phyloP scores from a whole-genome alignment of 2,329 filamentous ascomycete genomes.

The Arthrobotrys megalospora region DNA sequence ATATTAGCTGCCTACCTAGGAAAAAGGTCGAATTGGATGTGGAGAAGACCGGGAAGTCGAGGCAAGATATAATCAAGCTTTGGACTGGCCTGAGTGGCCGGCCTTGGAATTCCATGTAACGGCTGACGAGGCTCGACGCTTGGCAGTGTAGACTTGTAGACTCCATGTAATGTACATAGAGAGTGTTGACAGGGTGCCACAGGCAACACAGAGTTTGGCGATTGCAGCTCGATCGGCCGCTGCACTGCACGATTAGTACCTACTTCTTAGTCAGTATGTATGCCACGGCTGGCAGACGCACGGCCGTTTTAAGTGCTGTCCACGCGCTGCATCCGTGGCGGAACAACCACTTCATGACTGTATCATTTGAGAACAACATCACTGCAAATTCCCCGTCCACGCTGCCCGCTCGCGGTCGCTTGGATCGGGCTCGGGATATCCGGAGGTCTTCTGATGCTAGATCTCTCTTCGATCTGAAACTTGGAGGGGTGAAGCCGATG shows the following conservation, averaged over 20 bases:
- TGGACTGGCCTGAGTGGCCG: constrained; percentile 19
- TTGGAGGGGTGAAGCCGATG: constrained; percentile 7
- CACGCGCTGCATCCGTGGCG: constrained; percentile 10
- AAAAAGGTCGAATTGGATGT: neutral
- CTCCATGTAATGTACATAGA: too few species aligned
- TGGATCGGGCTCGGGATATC: constrained; percentile 26
- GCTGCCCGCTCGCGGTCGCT: neutral
- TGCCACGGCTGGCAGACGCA: neutral
- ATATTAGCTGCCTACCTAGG: neutral
- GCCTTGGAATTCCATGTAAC: constrained; percentile 14
- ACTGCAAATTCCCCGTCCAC: neutral
- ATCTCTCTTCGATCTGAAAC: constrained; percentile 25
- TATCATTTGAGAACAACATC: constrained; percentile 27
- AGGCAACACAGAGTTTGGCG: neutral
- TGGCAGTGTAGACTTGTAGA: too few species aligned
- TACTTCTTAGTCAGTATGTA: too few species aligned
- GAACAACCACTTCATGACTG: constrained; percentile 13
- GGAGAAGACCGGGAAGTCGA: constrained; percentile 10
- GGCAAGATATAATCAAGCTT: constrained; percentile 6
- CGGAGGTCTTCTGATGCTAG: constrained; percentile 13
- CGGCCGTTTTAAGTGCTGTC: constrained; percentile 22
- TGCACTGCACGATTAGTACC: too few species aligned
- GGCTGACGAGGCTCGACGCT: constrained; percentile 12
- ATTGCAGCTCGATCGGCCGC: constrained; percentile 7
- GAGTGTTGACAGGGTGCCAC: neutral